phyloP scores from a whole-genome alignment of 345 rosid genomes.

The Gossypium sturtianum region DNA sequence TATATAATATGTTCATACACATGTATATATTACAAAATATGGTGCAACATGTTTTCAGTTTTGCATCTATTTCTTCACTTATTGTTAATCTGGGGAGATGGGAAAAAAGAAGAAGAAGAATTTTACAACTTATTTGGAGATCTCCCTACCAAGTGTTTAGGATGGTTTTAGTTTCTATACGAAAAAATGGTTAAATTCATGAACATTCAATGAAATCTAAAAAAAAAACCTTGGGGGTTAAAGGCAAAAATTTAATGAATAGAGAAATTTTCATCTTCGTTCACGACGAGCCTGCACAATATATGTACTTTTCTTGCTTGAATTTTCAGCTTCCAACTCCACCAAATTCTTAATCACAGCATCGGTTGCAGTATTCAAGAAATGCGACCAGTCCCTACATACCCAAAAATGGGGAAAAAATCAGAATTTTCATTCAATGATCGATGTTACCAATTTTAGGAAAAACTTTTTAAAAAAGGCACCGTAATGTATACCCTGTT shows the following conservation, averaged over 20 bases:
- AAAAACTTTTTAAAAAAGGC: no score
- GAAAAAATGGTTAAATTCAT: not conserved
- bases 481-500: conserved; percentile 45
- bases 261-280: not conserved
- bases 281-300: conserved; percentile 13
- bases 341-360: conserved; percentile 58
- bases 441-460: no score
- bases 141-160: not conserved
- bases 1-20: not conserved
- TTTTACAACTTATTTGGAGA: not conserved
- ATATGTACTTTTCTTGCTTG: conserved; percentile 14
- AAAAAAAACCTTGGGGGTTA: not conserved
- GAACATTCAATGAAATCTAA: not conserved
- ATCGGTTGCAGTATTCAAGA: conserved; percentile 55
- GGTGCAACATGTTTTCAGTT: not conserved
- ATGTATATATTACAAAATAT: not conserved
- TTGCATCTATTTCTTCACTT: not conserved
- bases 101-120: not conserved
- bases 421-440: not conserved
- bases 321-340: conserved; percentile 42
- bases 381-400: conserved; percentile 77
- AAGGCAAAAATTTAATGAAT: not conserved
- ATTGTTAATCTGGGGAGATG: not conserved
- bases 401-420: not conserved
- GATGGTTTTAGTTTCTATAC: not conserved